Evolutionary conservation across 2,329 filamentous ascomycete species (phyloP), one percentile per base, ranked within the genome.

Genomic region (Madurella fahalii): DNA sequence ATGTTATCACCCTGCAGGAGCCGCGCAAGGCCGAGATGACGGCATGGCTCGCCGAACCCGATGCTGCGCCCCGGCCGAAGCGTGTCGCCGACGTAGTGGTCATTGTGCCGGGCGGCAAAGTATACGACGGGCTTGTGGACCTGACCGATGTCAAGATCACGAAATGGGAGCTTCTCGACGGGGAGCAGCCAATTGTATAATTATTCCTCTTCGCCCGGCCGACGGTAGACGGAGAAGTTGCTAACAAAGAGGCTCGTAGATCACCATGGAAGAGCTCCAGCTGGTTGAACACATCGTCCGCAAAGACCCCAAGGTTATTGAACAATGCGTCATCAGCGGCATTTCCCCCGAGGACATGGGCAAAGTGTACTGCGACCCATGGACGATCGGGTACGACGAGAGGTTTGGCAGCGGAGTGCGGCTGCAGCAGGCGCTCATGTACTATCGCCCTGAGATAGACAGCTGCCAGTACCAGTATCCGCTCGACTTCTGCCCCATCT

Each of bases 331-430:
- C 7, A 81, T 96, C 56, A 81, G 90, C 56, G 92, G 92, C 1
- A 89, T 96, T 57, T 82, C 89, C 12, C 79, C 79, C 53, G 80
- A 88, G 62, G 89, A 95, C 57, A 96, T 96, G 92, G 77, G 94
- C 77, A 96, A 96, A 73, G 89, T 96, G 46, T 96, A 95, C 75
- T 95, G 91, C 71, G 92, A 96, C 68, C 90, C 90, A 11, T 96
- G 92, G 92, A 95, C 92, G 1, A 95, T 96, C 70, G 92, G 92
- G 47, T 95, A 90, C 68, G 92, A 96, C 64, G 89, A 95, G 74
- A 86, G 92, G 43, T 94, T 91, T 65, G 92, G 91, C 58, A 93
- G 75, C 68, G 77, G 77, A 42, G 78, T 90, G 42, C 85, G 92
- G 52, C 81, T 96, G 4, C 92, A 96, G 72, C 92, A 96, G 73